Percentiles rank a stretch among this genome's conserved stretches.
phyloP scores from a whole-genome alignment of 2,329 filamentous ascomycete genomes.

The Ophiostoma ulmi region DNA sequence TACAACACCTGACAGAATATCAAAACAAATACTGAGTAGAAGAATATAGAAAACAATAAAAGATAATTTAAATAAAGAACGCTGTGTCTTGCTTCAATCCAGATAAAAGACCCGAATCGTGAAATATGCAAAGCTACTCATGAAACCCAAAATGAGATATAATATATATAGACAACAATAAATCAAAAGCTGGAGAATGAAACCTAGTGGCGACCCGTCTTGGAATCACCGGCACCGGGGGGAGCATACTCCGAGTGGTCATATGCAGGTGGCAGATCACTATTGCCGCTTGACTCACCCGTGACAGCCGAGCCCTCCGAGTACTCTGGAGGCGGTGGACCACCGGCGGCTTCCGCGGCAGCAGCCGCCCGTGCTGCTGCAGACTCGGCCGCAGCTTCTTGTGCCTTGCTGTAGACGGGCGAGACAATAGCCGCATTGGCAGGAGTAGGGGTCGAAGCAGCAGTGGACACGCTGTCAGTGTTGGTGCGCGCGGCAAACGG shows the following conservation, averaged over 20 bases:
- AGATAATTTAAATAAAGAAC: not conserved
- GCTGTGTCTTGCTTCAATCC: not conserved
- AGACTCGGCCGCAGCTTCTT: slow-evolving; percentile 27
- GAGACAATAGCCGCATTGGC: not conserved
- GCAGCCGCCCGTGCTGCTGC: slow-evolving; percentile 30
- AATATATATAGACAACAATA: not conserved
- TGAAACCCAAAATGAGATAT: not conserved
- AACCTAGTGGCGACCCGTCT: not conserved
- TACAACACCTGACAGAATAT: no score
- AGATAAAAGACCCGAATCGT: not conserved
- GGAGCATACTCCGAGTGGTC: slow-evolving; percentile 28
- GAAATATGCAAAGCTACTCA: not conserved
- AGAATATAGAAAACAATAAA: not conserved
- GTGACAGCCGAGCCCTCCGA: slow-evolving; percentile 20
- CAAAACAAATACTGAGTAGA: no score
- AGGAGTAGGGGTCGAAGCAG: not conserved
- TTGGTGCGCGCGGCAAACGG: not conserved
- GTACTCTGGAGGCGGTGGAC: slow-evolving; percentile 31
- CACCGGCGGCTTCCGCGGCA: slow-evolving; percentile 8
- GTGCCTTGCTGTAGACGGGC: slow-evolving; percentile 22
- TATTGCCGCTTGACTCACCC: slow-evolving; percentile 1
- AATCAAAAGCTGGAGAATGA: not conserved
- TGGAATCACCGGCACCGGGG: slow-evolving; percentile 28
- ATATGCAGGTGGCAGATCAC: slow-evolving; percentile 33
- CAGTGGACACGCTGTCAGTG: not conserved